Conservation (phyloP, 345 rosid species). For the Eucalyptus cloeziana region DNA sequence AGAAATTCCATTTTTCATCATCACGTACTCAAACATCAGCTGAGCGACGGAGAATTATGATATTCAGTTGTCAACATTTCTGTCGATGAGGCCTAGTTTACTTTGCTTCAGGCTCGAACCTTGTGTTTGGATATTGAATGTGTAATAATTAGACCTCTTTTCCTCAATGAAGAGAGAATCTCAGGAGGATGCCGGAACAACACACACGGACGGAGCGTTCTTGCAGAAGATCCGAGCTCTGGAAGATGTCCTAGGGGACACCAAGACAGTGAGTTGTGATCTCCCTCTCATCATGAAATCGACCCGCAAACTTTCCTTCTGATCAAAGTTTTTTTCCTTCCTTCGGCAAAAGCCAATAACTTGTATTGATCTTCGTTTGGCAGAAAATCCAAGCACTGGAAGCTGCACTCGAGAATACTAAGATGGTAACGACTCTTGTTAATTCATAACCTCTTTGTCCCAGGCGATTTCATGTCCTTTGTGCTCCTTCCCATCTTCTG, state of each 20-base stretch:
- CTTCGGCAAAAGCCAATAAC: background rate
- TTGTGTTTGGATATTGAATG: background rate
- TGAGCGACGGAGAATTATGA: background rate
- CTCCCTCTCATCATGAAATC: background rate
- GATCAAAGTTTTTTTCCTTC: background rate
- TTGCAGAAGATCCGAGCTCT: conserved; percentile 5
- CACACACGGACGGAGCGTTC: background rate
- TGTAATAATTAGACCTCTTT: background rate
- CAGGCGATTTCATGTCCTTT: background rate
- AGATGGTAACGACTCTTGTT: conserved; percentile 5
- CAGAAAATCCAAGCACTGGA: conserved; percentile 32
- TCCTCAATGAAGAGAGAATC: background rate
- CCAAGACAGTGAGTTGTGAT: conserved; percentile 12
- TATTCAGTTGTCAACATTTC: background rate
- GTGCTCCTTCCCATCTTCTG: background rate
- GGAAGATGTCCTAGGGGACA: conserved; percentile 9
- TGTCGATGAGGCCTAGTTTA: background rate
- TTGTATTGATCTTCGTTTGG: background rate
- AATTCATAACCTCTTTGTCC: background rate
- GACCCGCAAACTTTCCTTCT: background rate
- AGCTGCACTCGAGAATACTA: conserved; percentile 24
- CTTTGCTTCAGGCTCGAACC: background rate
- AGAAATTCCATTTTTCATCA: background rate
- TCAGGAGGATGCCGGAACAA: background rate
- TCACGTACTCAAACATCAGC: background rate